Percentiles rank a stretch among this genome's conserved stretches.
phyloP scores from a whole-genome alignment of 2,329 filamentous ascomycete genomes.

The Dactylonectria estremocensis region DNA sequence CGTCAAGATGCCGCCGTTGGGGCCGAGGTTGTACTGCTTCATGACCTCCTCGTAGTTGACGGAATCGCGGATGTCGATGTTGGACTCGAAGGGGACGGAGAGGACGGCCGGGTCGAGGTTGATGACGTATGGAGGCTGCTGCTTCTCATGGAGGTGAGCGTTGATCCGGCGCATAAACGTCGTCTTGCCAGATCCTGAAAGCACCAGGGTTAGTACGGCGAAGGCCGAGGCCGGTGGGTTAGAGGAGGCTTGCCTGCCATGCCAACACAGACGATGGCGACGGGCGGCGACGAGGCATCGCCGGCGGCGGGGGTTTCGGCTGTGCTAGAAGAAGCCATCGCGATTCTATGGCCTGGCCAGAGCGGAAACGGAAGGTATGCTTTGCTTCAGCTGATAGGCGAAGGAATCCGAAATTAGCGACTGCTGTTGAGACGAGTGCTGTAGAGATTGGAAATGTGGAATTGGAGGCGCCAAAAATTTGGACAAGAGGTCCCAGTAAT shows the following conservation, averaged over 20 bases:
- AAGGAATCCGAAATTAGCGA: conserved; percentile 1
- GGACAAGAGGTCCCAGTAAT: conserved; percentile 34
- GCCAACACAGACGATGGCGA: conserved; percentile 92
- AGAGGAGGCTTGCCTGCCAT: conserved; percentile 81
- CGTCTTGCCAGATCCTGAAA: conserved; percentile 92
- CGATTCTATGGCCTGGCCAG: background rate
- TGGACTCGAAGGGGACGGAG: conserved; percentile 93
- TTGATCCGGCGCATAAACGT: conserved; percentile 99
- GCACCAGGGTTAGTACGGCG: conserved; percentile 4
- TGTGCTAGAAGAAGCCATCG: conserved; percentile 55
- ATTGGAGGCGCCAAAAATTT: conserved; percentile 44
- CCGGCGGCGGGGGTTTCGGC: conserved; percentile 43
- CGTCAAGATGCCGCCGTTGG: conserved; percentile 96
- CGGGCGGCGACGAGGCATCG: conserved; percentile 66
- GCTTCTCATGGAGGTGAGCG: conserved; percentile 86
- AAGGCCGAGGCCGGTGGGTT: conserved; percentile 6
- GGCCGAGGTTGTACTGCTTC: conserved; percentile 98
- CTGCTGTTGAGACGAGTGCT: conserved; percentile 17
- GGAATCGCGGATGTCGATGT: conserved; percentile 98
- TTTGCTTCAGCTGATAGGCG: background rate
- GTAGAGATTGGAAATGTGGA: conserved; percentile 35
- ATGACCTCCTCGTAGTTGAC: conserved; percentile 99
- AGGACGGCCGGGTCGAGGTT: conserved; percentile 97
- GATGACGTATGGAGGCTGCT: conserved; percentile 90
- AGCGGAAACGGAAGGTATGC: background rate